A percentile compares a stretch with the other conserved stretches of the same genome.
Conservation (phyloP, 371 early-diverging fungal species). For the Rhizopus stolonifer region DNA sequence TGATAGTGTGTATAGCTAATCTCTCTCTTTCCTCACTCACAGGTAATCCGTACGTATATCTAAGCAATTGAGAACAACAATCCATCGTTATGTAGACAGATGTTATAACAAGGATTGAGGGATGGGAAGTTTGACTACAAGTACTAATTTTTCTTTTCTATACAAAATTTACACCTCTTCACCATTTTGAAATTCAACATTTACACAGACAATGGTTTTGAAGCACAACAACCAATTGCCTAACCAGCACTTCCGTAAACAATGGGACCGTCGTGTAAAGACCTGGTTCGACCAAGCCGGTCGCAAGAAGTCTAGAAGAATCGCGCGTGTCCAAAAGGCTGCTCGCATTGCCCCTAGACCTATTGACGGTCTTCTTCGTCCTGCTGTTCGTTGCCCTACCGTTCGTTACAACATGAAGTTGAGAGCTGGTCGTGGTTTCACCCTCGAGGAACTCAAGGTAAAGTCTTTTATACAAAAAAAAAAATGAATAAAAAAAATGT, state of each 20-base stretch:
- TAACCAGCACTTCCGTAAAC: slow-evolving; percentile 99
- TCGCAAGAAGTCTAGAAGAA: slow-evolving; percentile 89
- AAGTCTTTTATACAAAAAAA: neutral
- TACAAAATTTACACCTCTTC: neutral
- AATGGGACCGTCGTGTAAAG: slow-evolving; percentile 97
- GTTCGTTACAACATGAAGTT: slow-evolving; percentile 99
- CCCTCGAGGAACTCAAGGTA: slow-evolving; percentile 97
- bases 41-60: slow-evolving; percentile 34
- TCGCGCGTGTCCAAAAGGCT: slow-evolving; percentile 93
- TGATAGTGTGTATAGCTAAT: slow-evolving; percentile 15
- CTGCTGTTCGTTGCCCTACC: slow-evolving; percentile 97
- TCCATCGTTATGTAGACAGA: slow-evolving; percentile 5
- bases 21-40: slow-evolving; percentile 33
- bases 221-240: slow-evolving; percentile 99
- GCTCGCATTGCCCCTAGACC: slow-evolving; percentile 96
- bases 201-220: slow-evolving; percentile 60
- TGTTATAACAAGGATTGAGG: too few species aligned
- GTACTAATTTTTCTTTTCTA: neutral
- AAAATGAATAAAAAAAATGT: neutral
- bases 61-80: slow-evolving; percentile 3
- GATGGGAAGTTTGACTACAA: too few species aligned
- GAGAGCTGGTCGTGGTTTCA: slow-evolving; percentile 98
- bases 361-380: slow-evolving; percentile 95
- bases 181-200: slow-evolving; percentile 3
- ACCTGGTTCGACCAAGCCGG: slow-evolving; percentile 99